A percentile compares a stretch with the other conserved stretches of the same genome.
Evolutionary conservation across 345 rosid genomes (phyloP).

Genomic region (Salix dunnii): DNA sequence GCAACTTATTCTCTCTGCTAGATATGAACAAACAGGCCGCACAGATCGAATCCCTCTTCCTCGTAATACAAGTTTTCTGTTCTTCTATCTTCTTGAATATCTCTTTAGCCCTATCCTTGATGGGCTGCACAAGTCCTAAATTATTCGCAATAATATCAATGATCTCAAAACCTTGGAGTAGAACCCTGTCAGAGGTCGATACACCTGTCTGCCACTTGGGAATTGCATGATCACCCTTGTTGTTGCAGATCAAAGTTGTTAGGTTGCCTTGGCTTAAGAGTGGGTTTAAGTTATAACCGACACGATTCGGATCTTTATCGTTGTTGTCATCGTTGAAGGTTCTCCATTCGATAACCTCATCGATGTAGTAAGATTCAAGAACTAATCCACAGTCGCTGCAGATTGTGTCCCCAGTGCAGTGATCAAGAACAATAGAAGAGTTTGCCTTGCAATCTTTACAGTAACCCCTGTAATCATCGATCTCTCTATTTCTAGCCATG

Average conservation of each 20-base stretch:
- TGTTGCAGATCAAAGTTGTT: not conserved
- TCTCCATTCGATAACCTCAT: conserved; percentile 14
- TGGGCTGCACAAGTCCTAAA: not conserved
- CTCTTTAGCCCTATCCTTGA: conserved; percentile 15
- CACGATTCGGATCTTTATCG: conserved; percentile 18
- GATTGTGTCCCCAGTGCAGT: conserved; percentile 1
- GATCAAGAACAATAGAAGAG: conserved; percentile 8
- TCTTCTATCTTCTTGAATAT: conserved; percentile 15
- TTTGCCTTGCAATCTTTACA: conserved; percentile 12
- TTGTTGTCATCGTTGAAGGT: conserved; percentile 13
- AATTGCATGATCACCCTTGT: not conserved
- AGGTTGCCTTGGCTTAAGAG: conserved; percentile 4
- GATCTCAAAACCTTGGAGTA: not conserved
- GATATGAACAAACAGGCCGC: conserved; percentile 21
- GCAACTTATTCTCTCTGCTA: conserved; percentile 11
- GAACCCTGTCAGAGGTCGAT: not conserved
- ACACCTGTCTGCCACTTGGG: not conserved
- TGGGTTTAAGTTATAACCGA: not conserved
- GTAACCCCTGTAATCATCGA: not conserved
- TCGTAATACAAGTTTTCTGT: conserved; percentile 1
- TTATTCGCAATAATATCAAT: conserved; percentile 14
- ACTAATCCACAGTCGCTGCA: conserved; percentile 16
- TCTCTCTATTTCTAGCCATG: not conserved
- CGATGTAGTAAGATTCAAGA: not conserved
- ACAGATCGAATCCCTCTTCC: conserved; percentile 1